Evolutionary conservation across 1,284 basidiomycete genomes (phyloP), one percentile per base, ranked within the genome.

Genomic region (Thelephora terrestris): DNA sequence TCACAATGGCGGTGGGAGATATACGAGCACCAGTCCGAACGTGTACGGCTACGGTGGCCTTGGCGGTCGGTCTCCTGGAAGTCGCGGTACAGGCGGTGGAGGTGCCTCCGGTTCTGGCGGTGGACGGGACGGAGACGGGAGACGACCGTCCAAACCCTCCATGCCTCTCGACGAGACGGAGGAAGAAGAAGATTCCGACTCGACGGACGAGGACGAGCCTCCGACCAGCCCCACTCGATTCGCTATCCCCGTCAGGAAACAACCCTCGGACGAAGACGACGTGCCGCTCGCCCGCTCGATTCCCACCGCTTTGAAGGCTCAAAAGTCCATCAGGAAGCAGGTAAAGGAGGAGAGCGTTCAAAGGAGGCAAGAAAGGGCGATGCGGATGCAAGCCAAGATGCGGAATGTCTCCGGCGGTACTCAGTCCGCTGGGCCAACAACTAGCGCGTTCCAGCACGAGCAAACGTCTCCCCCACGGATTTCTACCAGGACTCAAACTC

Each of bases 241-340:
- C 34, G 17, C 27, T 27, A 47, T 25, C 6, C 39, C 51, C 46
- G 45, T 53, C 49, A n/a, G 45, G 53, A 39, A 46, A 49, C 46
- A 49, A 7, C 34, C 51, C 23, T 47, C 57, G 32, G 49, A 52
- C 44, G 78, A 79, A 48, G 84, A 90, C 58, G 80, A 91, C 55
- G 69, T 88, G 2, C 88, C 88, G 0, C 71, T 91, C 14, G 88
- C 85, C 2, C 78, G 78, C 53, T 72, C 80, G 27, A 86, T 90
- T 43, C 88, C 88, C 7, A 79, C 76, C 1, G 88, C 88, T 3
- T 64, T 91, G 49, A 75, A 69, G 5, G 88, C 86, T 12, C 88
- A 91, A 59, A 78, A 77, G 54, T 81, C 83, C 2, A 86, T 91
- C 47, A 75, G 85, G 17, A 69, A 71, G 43, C 76, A 87, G 59